Evolutionary conservation across 1,139 yeast genomes (phyloP).

Genomic region (Geotrichum aggregatum): DNA sequence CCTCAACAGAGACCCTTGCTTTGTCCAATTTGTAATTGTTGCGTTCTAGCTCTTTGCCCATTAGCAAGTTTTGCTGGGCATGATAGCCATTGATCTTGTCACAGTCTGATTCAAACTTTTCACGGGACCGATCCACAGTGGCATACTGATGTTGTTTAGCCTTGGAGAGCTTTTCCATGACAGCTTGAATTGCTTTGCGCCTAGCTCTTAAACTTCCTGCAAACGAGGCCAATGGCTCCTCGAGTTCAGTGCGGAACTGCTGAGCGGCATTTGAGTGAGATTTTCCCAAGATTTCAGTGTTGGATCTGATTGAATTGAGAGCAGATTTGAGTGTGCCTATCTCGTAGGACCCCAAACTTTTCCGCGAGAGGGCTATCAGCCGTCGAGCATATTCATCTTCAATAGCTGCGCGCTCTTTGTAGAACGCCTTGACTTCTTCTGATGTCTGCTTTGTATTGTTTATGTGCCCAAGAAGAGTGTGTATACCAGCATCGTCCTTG

Average conservation of each 20-base stretch:
- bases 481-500: conserved; percentile 49
- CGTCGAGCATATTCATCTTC: conserved; percentile 68
- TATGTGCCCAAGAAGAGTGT: conserved; percentile 47
- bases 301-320: conserved; percentile 54
- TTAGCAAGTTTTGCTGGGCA: conserved; percentile 65
- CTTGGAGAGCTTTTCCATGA: conserved; percentile 43
- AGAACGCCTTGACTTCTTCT: conserved; percentile 44
- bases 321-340: conserved; percentile 56
- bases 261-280: conserved; percentile 48
- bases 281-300: conserved; percentile 50
- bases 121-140: conserved; percentile 45
- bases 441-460: conserved; percentile 47
- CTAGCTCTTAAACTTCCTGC: conserved; percentile 44
- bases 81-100: conserved; percentile 54
- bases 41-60: conserved; percentile 74
- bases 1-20: conserved; percentile 48
- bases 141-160: conserved; percentile 41
- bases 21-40: conserved; percentile 59
- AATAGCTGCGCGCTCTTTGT: conserved; percentile 49
- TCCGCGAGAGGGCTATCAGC: conserved; percentile 45
- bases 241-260: conserved; percentile 44
- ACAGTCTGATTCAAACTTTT: conserved; percentile 57
- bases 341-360: conserved; percentile 56
- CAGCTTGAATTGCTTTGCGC: conserved; percentile 46
- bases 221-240: conserved; percentile 45